Base-by-base conservation (phyloP, 805 yeast species). In the Ogataea thermomethanolica region DNA sequence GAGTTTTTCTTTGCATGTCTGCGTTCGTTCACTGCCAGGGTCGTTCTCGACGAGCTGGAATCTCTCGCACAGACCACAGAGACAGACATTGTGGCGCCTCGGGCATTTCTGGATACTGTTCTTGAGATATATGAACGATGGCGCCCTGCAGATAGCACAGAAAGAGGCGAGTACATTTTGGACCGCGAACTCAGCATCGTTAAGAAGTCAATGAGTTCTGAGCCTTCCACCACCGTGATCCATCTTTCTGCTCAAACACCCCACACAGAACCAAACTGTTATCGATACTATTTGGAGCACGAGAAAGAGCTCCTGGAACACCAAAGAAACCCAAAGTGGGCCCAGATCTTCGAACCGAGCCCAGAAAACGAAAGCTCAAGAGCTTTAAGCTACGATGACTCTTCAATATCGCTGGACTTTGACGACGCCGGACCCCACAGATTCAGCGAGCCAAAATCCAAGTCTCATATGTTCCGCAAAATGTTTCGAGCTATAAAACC, bases 31-130 rank as follows among this genome's bases (percentile, higher is more conserved):
- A 45, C 48, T 5, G 40, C 50, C 11, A 33, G 45, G 23, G 15
- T 49, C 2, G 50, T 49, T 4, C 36, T 46, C 15, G 49, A 49
- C 25, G 46, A 46, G 34, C 39, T 49, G 24, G 49, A 46, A 22
- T 25, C 36, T 5, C 10, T 46, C 7, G 25, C 48, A 10, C 33
- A 35, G 10, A 25, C 17, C 3, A 11, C 35, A 11, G 34, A 22
- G 9, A 8, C 26, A 10, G 29, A 22, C 15, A 9, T 33, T 4
- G 11, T 24, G 12, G 10, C 25, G 11, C 34, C 35, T 25, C n/a
- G 15, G 15, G 32, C 35, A 13, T 27, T 43, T 22, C 24, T 47
- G 8, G 27, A 37, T 10, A 29, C 44, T 7, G 44, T 47, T 14
- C 34, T 47, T 30, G 37, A 42, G 14, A 33, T 46, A 14, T 50